Evolutionary conservation across 1,139 yeast species (phyloP), one percentile per base, ranked within the genome.

Genomic region (Scheffersomyces cryptocercus): DNA sequence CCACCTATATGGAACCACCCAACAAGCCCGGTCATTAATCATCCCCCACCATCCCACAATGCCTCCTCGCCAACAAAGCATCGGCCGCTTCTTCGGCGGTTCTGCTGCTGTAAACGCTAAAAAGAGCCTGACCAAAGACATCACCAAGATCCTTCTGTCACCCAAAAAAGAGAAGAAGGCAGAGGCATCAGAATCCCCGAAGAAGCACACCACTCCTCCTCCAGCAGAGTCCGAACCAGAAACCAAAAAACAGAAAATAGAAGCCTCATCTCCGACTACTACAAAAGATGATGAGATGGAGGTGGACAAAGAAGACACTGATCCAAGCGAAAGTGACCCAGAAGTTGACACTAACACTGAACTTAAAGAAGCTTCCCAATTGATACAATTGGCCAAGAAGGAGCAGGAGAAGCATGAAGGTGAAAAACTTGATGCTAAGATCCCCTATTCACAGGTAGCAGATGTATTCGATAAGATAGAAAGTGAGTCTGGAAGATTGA

Each of bases 391-490:
- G 35, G 45, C 61, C 2, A 47, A 60, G 49, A 52, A 55, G 29
- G 59, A 58, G 31, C 56, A 56, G 39, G 49, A 42, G 42, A 55
- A 55, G 35, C 57, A 53, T 12, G 49, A 53, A 12, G 40, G 49
- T 28, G 52, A 55, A 4, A 49, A 45, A 26, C 31, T 39, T n/a
- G 37, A 50, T 8, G 30, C 54, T 3, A 67, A 64, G 31, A 73
- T 86, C 15, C 81, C 84, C 5, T 91, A 89, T 59, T 68, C 84
- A 2, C 77, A 78, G 14, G 65, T 93, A 35, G 79, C 88, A 28
- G 76, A 78, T 3, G 78, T 87, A 3, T 90, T 91, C 65, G 90
- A 87, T 47, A 72, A 77, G 43, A 77, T 93, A 42, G 98, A 90
- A 57, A 64, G 73, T 1, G 95, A 90, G 34, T 75, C 97, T 1